Evolutionary conservation across 2,329 filamentous ascomycete genomes (phyloP).

Genomic region (Trichoderma arundinaceum): DNA sequence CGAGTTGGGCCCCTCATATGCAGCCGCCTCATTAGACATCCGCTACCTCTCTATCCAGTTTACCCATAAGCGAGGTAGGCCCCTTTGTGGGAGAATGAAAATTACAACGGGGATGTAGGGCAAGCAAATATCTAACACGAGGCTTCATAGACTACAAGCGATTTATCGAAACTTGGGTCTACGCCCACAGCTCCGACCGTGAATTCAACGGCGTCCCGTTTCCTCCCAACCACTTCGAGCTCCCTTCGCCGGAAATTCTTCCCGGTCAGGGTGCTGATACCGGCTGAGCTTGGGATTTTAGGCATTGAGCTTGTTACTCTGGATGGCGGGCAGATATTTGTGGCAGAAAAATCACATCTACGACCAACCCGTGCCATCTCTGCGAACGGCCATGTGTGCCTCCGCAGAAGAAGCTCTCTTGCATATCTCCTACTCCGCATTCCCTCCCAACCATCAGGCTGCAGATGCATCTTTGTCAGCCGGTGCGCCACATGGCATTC

Average conservation of each 20-base stretch:
- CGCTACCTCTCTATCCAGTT: conserved; percentile 58
- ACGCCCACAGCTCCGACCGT: conserved; percentile 54
- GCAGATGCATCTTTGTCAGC: conserved; percentile 3
- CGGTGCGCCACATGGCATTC: conserved; percentile 10
- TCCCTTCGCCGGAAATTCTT: conserved; percentile 55
- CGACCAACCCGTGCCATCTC: background rate
- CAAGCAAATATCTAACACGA: background rate
- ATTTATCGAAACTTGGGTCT: conserved; percentile 54
- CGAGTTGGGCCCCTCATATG: conserved; percentile 37
- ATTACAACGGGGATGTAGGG: background rate
- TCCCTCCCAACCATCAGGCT: background rate
- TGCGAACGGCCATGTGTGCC: background rate
- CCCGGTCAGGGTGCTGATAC: conserved; percentile 37
- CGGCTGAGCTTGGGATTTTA: conserved; percentile 7
- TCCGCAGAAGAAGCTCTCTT: background rate
- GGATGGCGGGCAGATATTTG: background rate
- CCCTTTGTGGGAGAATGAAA: background rate
- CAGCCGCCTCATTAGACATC: conserved; percentile 48
- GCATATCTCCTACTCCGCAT: background rate
- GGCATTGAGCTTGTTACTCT: background rate
- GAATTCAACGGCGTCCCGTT: conserved; percentile 55
- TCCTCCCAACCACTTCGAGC: conserved; percentile 53
- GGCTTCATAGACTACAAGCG: conserved; percentile 49
- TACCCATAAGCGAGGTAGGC: conserved; percentile 53
- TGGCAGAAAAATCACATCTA: background rate